phyloP scores from a whole-genome alignment of 306 rosid genomes.

The Purshia tridentata region DNA sequence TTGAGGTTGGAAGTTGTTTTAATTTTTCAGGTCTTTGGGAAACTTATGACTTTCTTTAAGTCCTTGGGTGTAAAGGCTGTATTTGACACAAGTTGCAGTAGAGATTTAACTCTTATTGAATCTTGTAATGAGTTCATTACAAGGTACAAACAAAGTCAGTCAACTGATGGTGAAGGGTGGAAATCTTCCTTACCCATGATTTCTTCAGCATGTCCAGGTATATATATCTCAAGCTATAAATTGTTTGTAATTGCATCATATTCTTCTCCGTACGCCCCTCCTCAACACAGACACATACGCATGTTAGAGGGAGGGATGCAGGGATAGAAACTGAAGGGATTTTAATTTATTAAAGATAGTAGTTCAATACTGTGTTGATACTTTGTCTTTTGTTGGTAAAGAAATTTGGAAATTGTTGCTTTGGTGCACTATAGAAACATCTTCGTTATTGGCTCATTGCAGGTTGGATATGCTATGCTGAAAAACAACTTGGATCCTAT shows the following conservation, averaged over 20 bases:
- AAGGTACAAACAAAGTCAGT: slow-evolving; percentile 62
- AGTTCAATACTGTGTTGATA: neutral
- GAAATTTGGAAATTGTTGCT: neutral
- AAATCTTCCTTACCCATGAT: slow-evolving; percentile 72
- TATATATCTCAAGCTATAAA: slow-evolving; percentile 12
- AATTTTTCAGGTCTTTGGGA: slow-evolving; percentile 65
- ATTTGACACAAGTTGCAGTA: slow-evolving; percentile 89
- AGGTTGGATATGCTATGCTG: slow-evolving; percentile 99
- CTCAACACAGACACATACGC: neutral
- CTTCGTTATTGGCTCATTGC: slow-evolving; percentile 10
- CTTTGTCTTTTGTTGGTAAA: neutral
- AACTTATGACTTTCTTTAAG: slow-evolving; percentile 74
- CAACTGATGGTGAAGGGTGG: slow-evolving; percentile 41
- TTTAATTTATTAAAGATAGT: neutral
- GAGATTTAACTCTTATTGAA: slow-evolving; percentile 82
- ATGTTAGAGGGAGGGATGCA: neutral
- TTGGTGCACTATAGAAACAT: neutral
- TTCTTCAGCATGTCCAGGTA: slow-evolving; percentile 99
- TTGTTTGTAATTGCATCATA: slow-evolving; percentile 13
- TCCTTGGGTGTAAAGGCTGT: slow-evolving; percentile 86
- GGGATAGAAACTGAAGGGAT: neutral
- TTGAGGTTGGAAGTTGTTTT: slow-evolving; percentile 11
- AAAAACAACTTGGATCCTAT: slow-evolving; percentile 87
- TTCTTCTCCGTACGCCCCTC: neutral
- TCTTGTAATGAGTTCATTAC: slow-evolving; percentile 77